A percentile compares a stretch with the other conserved stretches of the same genome.
These are phyloP conservation scores for Phytophthora tubulina DNA, from an alignment of 352 stramenopile genomes.

Conservation along the genomic window DNA sequence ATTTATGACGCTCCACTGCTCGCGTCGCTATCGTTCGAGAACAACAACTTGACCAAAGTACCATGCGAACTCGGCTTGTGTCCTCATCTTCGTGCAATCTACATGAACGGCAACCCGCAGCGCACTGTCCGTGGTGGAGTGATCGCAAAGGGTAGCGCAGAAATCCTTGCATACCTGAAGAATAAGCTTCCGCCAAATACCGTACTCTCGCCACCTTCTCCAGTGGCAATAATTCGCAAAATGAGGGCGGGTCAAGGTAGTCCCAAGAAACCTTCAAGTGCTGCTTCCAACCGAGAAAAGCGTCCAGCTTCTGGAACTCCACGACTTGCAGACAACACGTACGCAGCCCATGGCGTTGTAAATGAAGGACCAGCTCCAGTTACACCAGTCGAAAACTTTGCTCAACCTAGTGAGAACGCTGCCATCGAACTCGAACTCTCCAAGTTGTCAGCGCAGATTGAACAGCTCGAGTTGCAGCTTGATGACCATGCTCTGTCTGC, in stretches of 20 bases:
- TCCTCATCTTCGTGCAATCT: constrained; percentile 68
- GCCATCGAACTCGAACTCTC: constrained; percentile 30
- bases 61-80: constrained; percentile 76
- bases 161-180: constrained; percentile 82
- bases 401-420: constrained; percentile 9
- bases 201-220: constrained; percentile 36
- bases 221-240: constrained; percentile 15
- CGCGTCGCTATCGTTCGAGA: constrained; percentile 83
- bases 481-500: constrained; percentile 71
- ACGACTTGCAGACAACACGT: constrained; percentile 8
- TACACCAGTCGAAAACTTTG: constrained; percentile 24
- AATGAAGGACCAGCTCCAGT: constrained; percentile 25
- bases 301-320: constrained; percentile 1
- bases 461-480: constrained; percentile 65
- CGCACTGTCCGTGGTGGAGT: constrained; percentile 76
- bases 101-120: constrained; percentile 90
- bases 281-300: constrained; percentile 7
- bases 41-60: constrained; percentile 80
- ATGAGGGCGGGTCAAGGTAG: constrained; percentile 6
- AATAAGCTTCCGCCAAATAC: constrained; percentile 74
- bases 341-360: constrained; percentile 25
- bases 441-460: constrained; percentile 56
- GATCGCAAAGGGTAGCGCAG: constrained; percentile 80
- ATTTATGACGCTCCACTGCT: constrained; percentile 73
- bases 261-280: constrained; percentile 18